Conservation (phyloP, 192 early-diverging fungal genomes). For the Oehlia diaphana region DNA sequence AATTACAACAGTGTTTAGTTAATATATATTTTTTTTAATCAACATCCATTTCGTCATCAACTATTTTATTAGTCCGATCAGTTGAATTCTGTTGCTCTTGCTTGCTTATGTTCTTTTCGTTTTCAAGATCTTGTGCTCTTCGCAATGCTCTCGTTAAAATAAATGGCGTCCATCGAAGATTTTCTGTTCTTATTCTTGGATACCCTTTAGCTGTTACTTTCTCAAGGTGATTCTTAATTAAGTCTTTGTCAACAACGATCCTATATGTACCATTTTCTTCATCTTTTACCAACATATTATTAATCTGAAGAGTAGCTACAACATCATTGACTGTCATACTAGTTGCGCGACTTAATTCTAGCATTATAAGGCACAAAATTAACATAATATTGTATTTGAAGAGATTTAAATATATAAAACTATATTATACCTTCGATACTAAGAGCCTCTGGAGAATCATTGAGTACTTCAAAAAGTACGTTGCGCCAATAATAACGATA, state of each 20-base stretch:
- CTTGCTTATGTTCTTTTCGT: neutral
- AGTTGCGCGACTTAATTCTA: constrained; percentile 65
- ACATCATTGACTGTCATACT: constrained; percentile 83
- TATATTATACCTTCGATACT: constrained; percentile 46
- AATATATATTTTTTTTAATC: neutral
- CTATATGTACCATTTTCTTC: constrained; percentile 32
- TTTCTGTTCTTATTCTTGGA: constrained; percentile 55
- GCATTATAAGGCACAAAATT: constrained; percentile 14
- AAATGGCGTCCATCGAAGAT: constrained; percentile 72
- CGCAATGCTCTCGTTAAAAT: constrained; percentile 46
- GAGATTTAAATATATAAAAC: neutral
- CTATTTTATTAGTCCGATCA: neutral
- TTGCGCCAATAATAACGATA: constrained; percentile 89
- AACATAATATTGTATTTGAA: neutral
- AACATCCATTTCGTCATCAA: neutral
- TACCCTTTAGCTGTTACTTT: constrained; percentile 52
- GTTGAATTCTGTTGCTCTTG: neutral
- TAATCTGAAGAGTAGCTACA: constrained; percentile 68
- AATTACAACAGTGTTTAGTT: neutral
- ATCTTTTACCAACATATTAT: constrained; percentile 50
- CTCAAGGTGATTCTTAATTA: constrained; percentile 45
- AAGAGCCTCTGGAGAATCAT: constrained; percentile 49
- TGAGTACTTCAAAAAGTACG: constrained; percentile 69
- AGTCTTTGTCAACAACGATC: constrained; percentile 48
- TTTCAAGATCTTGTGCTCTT: neutral